Evolutionary conservation across 257 asterid species (phyloP).

Genomic region (Rubia yunnanensis): DNA sequence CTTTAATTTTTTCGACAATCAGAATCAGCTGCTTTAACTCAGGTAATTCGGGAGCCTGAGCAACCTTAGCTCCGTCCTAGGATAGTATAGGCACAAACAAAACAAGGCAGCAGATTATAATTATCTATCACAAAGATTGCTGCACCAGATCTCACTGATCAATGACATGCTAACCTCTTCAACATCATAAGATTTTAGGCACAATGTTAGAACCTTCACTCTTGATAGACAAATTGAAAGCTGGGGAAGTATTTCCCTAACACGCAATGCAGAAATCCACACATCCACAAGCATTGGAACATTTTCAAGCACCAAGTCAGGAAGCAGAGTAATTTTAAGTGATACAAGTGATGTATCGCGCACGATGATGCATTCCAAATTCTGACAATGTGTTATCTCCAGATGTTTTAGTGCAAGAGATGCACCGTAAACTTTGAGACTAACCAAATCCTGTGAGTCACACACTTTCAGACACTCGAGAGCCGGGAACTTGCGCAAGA

Average conservation of each 20-base stretch:
- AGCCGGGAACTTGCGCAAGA: neutral
- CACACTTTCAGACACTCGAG: neutral
- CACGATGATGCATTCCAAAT: neutral
- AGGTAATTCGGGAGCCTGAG: neutral
- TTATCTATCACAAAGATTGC: no score
- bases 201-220: neutral
- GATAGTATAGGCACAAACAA: neutral
- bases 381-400: neutral
- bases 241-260: neutral
- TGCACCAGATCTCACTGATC: neutral
- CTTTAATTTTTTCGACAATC: neutral
- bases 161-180: neutral
- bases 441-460: neutral
- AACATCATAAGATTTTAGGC: neutral
- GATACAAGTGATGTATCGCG: neutral
- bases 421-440: neutral
- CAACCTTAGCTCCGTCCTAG: neutral
- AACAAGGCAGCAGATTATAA: neutral
- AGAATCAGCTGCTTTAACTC: neutral
- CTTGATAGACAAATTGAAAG: neutral
- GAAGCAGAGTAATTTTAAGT: neutral
- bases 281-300: neutral
- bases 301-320: neutral
- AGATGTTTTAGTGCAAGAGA: neutral
- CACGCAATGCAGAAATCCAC: neutral